Evolutionary conservation across 139 green algal species (phyloP), one percentile per base, ranked within the genome.

Genomic region (Coelastrella sp.): DNA sequence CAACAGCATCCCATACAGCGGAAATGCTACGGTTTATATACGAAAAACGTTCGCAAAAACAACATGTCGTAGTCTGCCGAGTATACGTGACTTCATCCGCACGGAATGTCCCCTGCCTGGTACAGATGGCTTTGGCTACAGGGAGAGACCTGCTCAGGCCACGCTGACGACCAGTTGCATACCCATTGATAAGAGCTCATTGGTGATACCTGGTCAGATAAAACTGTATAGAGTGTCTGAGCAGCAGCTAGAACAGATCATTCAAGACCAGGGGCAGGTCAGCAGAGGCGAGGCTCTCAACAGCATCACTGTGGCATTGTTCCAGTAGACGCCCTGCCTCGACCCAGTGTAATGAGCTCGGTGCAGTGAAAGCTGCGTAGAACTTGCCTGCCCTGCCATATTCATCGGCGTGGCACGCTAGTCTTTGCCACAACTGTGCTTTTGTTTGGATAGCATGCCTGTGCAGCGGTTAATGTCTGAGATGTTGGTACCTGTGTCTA

Each of bases 61-160:
- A 47, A 47, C 32, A 47, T 47, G 19, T 56, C 17, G 19, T 19
- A 57, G 79, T 7, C 19, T 85, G 57, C 79, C 79, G 60, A 86
- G 81, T 57, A 77, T 86, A n/a, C 61, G 81, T 5, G 81, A 86
- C n/a, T 86, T 86, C 61, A 86, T 86, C 22, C 81, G 20, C 11
- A 19, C 81, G 2, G 81, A 86, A 11, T 86, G 81, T 14, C 81
- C 81, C 4, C 19, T 86, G 81, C 17, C 32, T 20, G 81, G 81
- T 60, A 22, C 71, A 47, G 81, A 86, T 60, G 81, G 81, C 81
- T 23, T 32, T 5, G 22, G 13, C 60, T 86, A 60, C 81, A 57
- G 81, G 60, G 81, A 75, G 60, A 59, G 64, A 68, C 60, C 81
- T 20, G 76, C 60, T 59, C 20, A 6, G 11, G 81, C 81, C n/a